Evolutionary conservation across 768 basidiomycete genomes (phyloP).

Genomic region (Auricularia sp.): DNA sequence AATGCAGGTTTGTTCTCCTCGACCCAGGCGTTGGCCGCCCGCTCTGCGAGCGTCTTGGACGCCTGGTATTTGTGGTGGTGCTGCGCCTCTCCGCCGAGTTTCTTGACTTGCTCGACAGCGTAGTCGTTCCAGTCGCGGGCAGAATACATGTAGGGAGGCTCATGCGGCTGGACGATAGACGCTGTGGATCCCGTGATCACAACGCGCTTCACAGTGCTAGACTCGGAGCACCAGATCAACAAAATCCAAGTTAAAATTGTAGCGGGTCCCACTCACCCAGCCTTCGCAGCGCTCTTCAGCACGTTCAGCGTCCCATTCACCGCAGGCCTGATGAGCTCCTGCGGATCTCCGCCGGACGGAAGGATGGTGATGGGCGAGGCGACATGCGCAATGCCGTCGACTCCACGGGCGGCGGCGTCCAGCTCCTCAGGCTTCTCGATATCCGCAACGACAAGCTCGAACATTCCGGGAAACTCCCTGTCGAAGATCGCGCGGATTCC

Average conservation of each 20-base stretch:
- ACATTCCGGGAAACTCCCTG: slow-evolving; percentile 8
- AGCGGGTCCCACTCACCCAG: slow-evolving; percentile 3
- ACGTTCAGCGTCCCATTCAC: slow-evolving; percentile 26
- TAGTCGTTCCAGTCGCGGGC: not conserved
- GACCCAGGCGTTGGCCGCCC: not conserved
- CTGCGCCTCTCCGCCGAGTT: not conserved
- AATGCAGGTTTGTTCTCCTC: not conserved
- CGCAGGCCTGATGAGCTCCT: slow-evolving; percentile 25
- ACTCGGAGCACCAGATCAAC: no score
- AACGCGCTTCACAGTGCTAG: slow-evolving; percentile 18
- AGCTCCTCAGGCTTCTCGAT: slow-evolving; percentile 18
- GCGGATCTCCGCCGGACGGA: not conserved
- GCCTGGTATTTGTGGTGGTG: not conserved
- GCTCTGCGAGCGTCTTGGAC: slow-evolving; percentile 4
- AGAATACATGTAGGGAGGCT: not conserved
- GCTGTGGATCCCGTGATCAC: slow-evolving; percentile 21
- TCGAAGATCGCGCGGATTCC: slow-evolving; percentile 17
- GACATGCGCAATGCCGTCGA: not conserved
- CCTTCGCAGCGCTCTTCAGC: slow-evolving; percentile 14
- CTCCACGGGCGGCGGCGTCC: not conserved
- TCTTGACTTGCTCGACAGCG: not conserved
- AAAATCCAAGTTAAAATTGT: not conserved
- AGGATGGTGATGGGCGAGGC: not conserved
- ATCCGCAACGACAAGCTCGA: slow-evolving; percentile 28
- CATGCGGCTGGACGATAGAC: not conserved